Evolutionary conservation across 345 rosid species (phyloP).

Genomic region (Salix suchowensis): DNA sequence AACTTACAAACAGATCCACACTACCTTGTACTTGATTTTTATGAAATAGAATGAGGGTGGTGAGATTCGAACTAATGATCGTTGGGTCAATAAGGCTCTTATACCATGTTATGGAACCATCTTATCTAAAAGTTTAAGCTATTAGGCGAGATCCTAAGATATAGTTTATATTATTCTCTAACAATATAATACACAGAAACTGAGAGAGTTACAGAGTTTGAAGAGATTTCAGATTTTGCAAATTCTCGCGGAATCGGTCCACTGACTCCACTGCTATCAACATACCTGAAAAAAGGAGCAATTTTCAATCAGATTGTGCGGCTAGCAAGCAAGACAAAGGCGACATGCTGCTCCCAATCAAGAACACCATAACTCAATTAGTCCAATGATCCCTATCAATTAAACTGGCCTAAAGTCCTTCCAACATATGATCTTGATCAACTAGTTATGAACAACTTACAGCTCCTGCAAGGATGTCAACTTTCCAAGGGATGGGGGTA

Average conservation of each 20-base stretch:
- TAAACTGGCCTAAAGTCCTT: background rate
- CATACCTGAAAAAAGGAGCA: slow-evolving; percentile 35
- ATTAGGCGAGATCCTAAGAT: too few relatives aligned
- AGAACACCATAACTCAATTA: background rate
- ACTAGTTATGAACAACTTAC: slow-evolving; percentile 28
- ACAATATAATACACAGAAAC: background rate
- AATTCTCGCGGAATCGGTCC: slow-evolving; percentile 48
- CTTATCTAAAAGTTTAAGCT: too few relatives aligned
- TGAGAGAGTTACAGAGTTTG: slow-evolving; percentile 33
- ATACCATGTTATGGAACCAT: too few relatives aligned
- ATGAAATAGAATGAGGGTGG: too few relatives aligned
- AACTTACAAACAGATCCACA: rapidly evolving
- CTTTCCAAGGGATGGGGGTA: slow-evolving; percentile 45
- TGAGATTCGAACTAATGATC: too few relatives aligned
- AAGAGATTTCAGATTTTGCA: slow-evolving; percentile 44
- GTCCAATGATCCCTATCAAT: background rate
- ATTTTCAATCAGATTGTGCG: slow-evolving; percentile 1
- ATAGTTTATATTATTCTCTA: too few relatives aligned
- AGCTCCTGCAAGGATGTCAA: slow-evolving; percentile 45
- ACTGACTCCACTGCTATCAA: slow-evolving; percentile 59
- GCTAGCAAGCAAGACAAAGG: background rate
- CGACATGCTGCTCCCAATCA: background rate
- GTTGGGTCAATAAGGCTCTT: too few relatives aligned
- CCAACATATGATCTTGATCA: background rate
- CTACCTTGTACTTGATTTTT: too few relatives aligned